A percentile compares a stretch with the other conserved stretches of the same genome.
Conservation (phyloP, 2,329 filamentous ascomycete genomes). For the Colletotrichum camelliae region DNA sequence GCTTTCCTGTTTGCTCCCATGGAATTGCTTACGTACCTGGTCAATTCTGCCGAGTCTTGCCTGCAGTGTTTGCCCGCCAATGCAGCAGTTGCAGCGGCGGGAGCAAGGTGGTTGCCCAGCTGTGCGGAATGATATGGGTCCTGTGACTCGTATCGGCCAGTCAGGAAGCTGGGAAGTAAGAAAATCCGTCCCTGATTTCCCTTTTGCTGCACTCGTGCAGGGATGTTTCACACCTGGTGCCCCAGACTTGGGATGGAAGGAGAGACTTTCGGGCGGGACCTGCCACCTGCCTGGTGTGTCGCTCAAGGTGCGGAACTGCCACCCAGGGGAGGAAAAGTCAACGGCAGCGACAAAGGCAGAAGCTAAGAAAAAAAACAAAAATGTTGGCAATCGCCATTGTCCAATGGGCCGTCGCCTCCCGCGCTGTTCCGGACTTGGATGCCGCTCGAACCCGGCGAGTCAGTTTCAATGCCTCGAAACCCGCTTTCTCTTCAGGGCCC, state of each 20-base stretch:
- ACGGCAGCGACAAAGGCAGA: background rate
- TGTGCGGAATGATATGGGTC: background rate
- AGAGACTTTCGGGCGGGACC: background rate
- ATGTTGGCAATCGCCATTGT: slow-evolving; percentile 2
- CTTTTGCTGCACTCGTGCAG: background rate
- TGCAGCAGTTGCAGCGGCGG: background rate
- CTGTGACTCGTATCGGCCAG: background rate
- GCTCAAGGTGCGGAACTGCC: background rate
- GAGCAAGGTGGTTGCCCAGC: background rate
- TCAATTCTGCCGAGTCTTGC: background rate
- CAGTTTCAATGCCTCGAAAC: slow-evolving; percentile 19
- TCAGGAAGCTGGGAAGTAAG: slow-evolving; percentile 6
- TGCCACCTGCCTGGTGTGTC: background rate
- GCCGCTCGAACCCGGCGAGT: slow-evolving; percentile 14
- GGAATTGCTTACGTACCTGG: background rate
- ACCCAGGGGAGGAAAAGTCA: background rate
- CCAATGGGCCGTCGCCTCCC: slow-evolving; percentile 4
- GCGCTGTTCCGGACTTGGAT: background rate
- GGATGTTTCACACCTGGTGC: background rate
- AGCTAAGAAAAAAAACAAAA: background rate
- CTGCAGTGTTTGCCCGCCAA: background rate
- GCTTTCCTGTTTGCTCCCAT: background rate
- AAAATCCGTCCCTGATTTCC: slow-evolving; percentile 15
- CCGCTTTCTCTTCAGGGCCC: slow-evolving; percentile 13
- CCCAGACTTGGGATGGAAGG: background rate